Evolutionary conservation across 2,329 filamentous ascomycete genomes (phyloP), one percentile per base, ranked within the genome.

Genomic region (Drechslerella stenobrocha): DNA sequence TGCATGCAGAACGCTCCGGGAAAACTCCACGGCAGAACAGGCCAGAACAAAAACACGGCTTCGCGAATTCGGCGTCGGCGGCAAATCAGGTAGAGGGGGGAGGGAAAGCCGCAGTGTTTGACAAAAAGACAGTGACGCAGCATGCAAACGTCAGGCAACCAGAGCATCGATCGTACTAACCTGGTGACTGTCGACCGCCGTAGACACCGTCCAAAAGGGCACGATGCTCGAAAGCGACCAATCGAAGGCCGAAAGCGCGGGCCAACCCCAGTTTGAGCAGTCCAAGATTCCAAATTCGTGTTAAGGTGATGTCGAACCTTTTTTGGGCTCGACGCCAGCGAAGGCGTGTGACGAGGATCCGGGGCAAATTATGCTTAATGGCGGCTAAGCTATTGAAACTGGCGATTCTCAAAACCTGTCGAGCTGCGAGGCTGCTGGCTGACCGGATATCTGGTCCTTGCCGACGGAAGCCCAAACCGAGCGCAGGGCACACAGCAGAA

Each of bases 331-430:
- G 48, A 44, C 58, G 59, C 56, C 59, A 56, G 56, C 59, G 45
- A 37, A 65, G 61, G 40, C 50, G 35, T 46, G 34, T 51, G 46
- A 58, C 55, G 45, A 34, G 60, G 60, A 46, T 64, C 52, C 40
- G 48, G 60, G 60, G 52, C 20, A 47, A 52, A 35, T 45, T 58
- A 58, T 65, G 53, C 47, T 58, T 66, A 66, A 58, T 66, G 46
- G 61, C 61, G 61, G 61, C 53, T 66, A 50, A 50, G 58, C 22
- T 66, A 58, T 66, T 59, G 61, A 53, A 58, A 66, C 61, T 59
- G 32, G 53, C 61, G 53, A 66, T 66, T 52, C 61, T 53, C 61
- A 66, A 66, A 59, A 59, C 61, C 44, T 46, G 11, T 5, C 34
- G 15, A 3, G 11, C 34, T 13, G 53, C 30, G 22, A 22, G 42